These are phyloP conservation scores for Psidium friedrichsthalianum DNA, from an alignment of 345 rosid genomes.

Conservation along the genomic window DNA sequence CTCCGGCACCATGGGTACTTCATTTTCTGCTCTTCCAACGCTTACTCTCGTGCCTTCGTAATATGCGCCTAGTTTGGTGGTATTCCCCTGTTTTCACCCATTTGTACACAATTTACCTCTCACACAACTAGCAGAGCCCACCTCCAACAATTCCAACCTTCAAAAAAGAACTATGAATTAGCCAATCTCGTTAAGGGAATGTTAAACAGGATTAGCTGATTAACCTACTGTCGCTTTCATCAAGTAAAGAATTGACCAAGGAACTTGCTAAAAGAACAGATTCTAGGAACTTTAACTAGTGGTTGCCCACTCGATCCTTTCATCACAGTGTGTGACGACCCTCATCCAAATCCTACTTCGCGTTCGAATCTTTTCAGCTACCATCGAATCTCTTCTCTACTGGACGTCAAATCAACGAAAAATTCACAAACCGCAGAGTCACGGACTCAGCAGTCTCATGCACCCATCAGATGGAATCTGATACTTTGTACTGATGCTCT, in stretches of 20 bases:
- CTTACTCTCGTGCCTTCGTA: neutral
- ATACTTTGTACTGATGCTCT: neutral
- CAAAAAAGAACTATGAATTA: neutral
- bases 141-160: neutral
- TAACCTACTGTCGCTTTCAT: neutral
- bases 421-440: neutral
- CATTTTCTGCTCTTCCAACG: neutral
- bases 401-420: neutral
- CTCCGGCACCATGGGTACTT: constrained; percentile 67
- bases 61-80: neutral
- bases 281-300: neutral
- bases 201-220: neutral
- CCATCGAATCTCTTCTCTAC: neutral
- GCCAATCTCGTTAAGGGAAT: neutral
- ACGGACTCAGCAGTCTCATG: neutral
- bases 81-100: neutral
- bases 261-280: neutral
- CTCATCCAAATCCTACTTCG: neutral
- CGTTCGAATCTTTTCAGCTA: neutral
- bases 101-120: neutral
- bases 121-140: neutral
- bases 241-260: neutral
- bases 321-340: neutral
- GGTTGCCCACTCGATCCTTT: neutral
- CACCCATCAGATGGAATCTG: neutral